Base-by-base conservation (phyloP, 2,329 filamentous ascomycete species). In the Fusarium sp. region DNA sequence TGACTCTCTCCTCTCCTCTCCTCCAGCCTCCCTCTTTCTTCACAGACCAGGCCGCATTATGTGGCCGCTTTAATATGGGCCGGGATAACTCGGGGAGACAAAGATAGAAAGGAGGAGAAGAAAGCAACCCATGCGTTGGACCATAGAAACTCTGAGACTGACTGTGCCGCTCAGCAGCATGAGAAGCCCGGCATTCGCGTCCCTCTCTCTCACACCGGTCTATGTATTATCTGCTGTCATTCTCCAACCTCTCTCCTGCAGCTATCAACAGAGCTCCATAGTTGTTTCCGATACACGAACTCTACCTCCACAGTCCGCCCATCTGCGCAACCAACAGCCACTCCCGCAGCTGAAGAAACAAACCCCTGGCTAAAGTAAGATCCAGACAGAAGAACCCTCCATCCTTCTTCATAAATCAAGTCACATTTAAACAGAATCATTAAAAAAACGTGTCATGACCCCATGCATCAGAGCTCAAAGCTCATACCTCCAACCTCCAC, bases 81-180 rank as follows among this genome's bases (percentile, higher is more conserved):
- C 50, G 59, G 70, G 66, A 67, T 63, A 73, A 59, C 50, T 73
- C 71, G 71, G 71, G 70, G 61, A 67, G 59, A 57, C 61, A 35
- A 32, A 62, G 35, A 57, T 20, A 34, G 50, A 50, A 50, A 50
- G 25, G 23, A 45, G 41, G 20, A 45, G 41, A 45, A 30, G 27
- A 27, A 27, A 27, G 27, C 27, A 20, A 43, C n/a, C 20, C 20
- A 20, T 11, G 13, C 14, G 43, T 50, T 50, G 23, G 45, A 13
- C 45, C 45, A 50, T 50, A 25, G 20, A 25, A 23, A 45, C 43
- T 45, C 43, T 45, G 43, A 45, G 43, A 45, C 43, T 45, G 43
- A n/a, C 45, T 50, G 45, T 50, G 45, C 45, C 45, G 25, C 45
- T 50, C 45, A n/a, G 14, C 45, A 50, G 6, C 27, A 57, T 25